Evolutionary conservation across 148 eudicot genomes (phyloP).

Genomic region (Spergularia bocconei): DNA sequence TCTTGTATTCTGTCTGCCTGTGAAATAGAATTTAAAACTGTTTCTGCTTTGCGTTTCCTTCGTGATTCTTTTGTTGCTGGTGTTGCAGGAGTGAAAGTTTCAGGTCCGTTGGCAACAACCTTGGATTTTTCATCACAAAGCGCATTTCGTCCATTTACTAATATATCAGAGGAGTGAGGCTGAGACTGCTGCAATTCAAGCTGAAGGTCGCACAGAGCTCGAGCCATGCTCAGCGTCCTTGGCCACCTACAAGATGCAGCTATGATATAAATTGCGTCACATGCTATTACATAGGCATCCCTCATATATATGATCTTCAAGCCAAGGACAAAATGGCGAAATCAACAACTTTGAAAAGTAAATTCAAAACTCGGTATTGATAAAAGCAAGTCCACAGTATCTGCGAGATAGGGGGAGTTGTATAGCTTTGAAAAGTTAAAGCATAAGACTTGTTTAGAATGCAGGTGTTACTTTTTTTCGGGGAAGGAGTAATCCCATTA

Average conservation of each 20-base stretch:
- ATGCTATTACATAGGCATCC: neutral
- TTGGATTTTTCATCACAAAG: slow-evolving; percentile 19
- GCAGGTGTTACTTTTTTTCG: too few relatives aligned
- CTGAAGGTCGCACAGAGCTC: slow-evolving; percentile 42
- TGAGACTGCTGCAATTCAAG: slow-evolving; percentile 26
- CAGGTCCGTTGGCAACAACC: slow-evolving; percentile 14
- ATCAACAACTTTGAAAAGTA: neutral
- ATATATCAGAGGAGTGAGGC: slow-evolving; percentile 6
- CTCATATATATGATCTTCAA: neutral
- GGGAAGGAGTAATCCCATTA: too few relatives aligned
- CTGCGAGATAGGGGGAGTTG: too few relatives aligned
- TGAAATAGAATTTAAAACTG: slow-evolving; percentile 16
- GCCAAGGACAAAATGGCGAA: neutral
- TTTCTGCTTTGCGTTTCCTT: slow-evolving; percentile 25
- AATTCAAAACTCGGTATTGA: neutral
- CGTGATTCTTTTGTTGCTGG: slow-evolving; percentile 56
- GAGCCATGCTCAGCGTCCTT: slow-evolving; percentile 40
- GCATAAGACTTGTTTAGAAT: too few relatives aligned
- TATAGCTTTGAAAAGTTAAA: too few relatives aligned
- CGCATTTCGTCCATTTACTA: slow-evolving; percentile 15
- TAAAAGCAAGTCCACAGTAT: neutral
- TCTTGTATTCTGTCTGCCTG: slow-evolving; percentile 14
- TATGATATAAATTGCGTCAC: neutral
- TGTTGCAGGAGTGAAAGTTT: slow-evolving; percentile 44
- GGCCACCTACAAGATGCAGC: slow-evolving; percentile 32